Evolutionary conservation across 768 basidiomycete species (phyloP).

Genomic region (Mycena metata): DNA sequence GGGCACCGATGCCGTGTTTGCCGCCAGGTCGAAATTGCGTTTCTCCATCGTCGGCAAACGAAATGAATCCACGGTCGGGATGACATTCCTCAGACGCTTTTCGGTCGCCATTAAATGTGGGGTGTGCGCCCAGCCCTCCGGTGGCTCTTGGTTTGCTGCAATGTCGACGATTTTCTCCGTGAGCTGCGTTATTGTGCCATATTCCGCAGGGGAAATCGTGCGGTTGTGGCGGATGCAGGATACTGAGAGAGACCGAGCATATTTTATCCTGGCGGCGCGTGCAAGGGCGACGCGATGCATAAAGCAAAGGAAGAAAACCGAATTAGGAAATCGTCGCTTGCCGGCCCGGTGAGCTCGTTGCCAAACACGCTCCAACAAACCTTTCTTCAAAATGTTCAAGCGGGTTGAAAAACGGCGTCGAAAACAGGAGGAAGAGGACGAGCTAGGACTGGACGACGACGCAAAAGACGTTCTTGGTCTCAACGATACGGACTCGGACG

Average conservation of each 20-base stretch:
- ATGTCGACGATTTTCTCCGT: slow-evolving; percentile 52
- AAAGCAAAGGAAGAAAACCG: background rate
- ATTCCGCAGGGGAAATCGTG: slow-evolving; percentile 27
- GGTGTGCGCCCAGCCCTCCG: slow-evolving; percentile 53
- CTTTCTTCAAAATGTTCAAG: slow-evolving; percentile 75
- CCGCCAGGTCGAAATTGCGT: slow-evolving; percentile 39
- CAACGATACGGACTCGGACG: slow-evolving; percentile 83
- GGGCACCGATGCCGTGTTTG: slow-evolving; percentile 12
- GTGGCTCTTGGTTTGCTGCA: slow-evolving; percentile 42
- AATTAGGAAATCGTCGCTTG: background rate
- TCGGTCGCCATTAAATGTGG: slow-evolving; percentile 54
- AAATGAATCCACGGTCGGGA: slow-evolving; percentile 23
- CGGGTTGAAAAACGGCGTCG: slow-evolving; percentile 76
- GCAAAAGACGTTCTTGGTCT: slow-evolving; percentile 74
- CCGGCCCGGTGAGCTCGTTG: background rate
- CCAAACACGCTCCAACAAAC: slow-evolving; percentile 6
- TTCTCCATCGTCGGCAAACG: slow-evolving; percentile 43
- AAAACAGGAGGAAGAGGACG: slow-evolving; percentile 74
- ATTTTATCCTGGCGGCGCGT: slow-evolving; percentile 21
- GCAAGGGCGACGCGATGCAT: slow-evolving; percentile 29
- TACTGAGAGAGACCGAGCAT: slow-evolving; percentile 22
- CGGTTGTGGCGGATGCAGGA: slow-evolving; percentile 1
- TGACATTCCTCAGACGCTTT: slow-evolving; percentile 47
- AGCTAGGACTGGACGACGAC: slow-evolving; percentile 74
- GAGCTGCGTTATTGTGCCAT: slow-evolving; percentile 34